Base-by-base conservation (phyloP, 352 stramenopile species). In the Phytophthora palmivora region DNA sequence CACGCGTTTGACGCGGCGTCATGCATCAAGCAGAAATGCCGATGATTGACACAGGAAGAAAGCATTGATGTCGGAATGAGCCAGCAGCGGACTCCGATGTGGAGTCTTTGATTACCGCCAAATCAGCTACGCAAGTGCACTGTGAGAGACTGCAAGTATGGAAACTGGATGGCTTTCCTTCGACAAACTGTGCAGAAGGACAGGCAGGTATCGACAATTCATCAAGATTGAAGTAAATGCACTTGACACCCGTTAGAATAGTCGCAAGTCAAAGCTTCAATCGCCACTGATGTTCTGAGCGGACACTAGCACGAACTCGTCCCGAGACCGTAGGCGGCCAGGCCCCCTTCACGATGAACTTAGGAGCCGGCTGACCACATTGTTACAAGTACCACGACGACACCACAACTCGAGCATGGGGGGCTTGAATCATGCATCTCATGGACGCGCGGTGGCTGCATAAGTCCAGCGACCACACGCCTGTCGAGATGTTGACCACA, bases 151-250 rank as follows among this genome's bases (percentile, higher is more conserved):
- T 26, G 28, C 18, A 56, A 36, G 5, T 22, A n/a, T 34, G 32
- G 19, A 52, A 52, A 53, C 55, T 57, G 55, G 45, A 46, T 11
- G 8, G n/a, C 14, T 30, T 54, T 41, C 19, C 45, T 54, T 63
- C 36, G 26, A 57, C 55, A 37, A 48, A 37, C 1, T 6, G 4
- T 32, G 21, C 19, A 39, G 38, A 49, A 39, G 28, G 26, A 34
- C 38, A 48, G 48, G n/a, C 44, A 50, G 24, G 57, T 68, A 36
- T 72, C 63, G 63, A 72, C 63, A 72, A 67, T 72, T 14, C 16
- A 53, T 14, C 57, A 67, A 63, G 15, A 52, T 60, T 22, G 16
- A 11, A 42, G 8, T 21, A 47, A 22, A 28, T 46, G n/a, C 39
- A 22, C 26, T 32, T 32, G 26, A 4, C 34, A 32, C 26, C 4